These are phyloP conservation scores for Podila clonocystis DNA, from an alignment of 192 early-diverging fungal genomes.

Conservation along the genomic window DNA sequence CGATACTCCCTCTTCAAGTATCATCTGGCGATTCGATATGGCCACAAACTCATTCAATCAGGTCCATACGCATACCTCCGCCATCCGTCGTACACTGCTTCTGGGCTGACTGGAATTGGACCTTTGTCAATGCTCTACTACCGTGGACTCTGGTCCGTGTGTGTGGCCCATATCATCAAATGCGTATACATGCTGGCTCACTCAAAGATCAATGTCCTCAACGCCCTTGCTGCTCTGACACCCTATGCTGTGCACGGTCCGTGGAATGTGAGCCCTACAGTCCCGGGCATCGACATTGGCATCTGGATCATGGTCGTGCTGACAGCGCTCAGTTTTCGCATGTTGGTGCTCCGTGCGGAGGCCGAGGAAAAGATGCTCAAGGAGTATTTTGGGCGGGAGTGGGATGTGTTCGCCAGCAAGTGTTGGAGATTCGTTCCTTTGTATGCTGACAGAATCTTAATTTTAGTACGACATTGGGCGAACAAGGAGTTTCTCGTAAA, in stretches of 20 bases:
- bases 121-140: neutral
- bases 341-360: neutral
- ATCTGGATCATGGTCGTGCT: neutral
- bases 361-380: constrained; percentile 14
- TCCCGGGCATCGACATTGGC: neutral
- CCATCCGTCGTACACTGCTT: constrained; percentile 32
- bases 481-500: too few relatives aligned
- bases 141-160: constrained; percentile 11
- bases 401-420: too few relatives aligned
- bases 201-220: neutral
- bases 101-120: neutral
- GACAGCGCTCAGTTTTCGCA: neutral
- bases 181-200: neutral
- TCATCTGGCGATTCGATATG: constrained; percentile 10
- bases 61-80: constrained; percentile 21
- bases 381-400: too few relatives aligned
- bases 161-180: neutral
- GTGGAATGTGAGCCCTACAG: neutral
- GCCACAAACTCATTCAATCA: constrained; percentile 10
- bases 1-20: constrained; percentile 5
- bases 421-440: too few relatives aligned
- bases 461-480: too few relatives aligned
- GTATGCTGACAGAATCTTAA: too few relatives aligned
- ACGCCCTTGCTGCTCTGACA: neutral
- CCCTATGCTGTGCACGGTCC: too few relatives aligned